These are phyloP conservation scores for Sequoia sempervirens DNA, from an alignment of 75 land plant genomes.

Conservation along the genomic window DNA sequence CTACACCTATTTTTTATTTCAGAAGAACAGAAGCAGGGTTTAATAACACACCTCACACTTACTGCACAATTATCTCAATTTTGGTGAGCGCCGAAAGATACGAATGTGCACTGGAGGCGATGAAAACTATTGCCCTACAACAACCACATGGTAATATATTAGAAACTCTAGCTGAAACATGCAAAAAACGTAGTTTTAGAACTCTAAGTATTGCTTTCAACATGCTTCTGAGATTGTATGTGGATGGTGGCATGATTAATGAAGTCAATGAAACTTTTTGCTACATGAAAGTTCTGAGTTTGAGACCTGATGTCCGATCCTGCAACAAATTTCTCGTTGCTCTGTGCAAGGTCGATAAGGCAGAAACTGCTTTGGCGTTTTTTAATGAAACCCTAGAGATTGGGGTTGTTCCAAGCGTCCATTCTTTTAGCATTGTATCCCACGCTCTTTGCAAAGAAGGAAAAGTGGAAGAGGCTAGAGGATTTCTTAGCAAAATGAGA, in stretches of 20 bases:
- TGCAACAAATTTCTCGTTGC: conserved; percentile 40
- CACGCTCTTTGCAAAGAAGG: conserved; percentile 45
- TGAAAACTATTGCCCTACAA: neutral
- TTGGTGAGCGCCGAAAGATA: neutral
- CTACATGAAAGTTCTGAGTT: conserved; percentile 14
- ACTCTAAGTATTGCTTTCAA: neutral
- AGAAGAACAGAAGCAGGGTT: neutral
- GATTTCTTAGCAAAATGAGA: conserved; percentile 30
- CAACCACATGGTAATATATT: neutral
- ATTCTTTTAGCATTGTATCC: conserved; percentile 30
- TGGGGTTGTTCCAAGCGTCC: conserved; percentile 14
- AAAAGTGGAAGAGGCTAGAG: conserved; percentile 24
- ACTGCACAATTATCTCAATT: neutral
- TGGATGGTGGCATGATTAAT: conserved; percentile 32
- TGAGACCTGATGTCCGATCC: conserved; percentile 32
- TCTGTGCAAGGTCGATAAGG: conserved; percentile 15
- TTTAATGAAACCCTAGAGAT: conserved; percentile 28
- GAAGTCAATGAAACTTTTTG: conserved; percentile 37
- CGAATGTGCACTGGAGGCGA: neutral
- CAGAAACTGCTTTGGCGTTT: conserved; percentile 23
- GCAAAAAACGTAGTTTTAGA: too few relatives aligned
- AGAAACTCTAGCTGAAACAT: neutral
- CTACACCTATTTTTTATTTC: neutral
- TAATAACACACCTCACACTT: neutral
- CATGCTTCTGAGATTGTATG: conserved; percentile 28